Base-by-base conservation (phyloP, 1,284 basidiomycete genomes). In the Ustilago tritici region DNA sequence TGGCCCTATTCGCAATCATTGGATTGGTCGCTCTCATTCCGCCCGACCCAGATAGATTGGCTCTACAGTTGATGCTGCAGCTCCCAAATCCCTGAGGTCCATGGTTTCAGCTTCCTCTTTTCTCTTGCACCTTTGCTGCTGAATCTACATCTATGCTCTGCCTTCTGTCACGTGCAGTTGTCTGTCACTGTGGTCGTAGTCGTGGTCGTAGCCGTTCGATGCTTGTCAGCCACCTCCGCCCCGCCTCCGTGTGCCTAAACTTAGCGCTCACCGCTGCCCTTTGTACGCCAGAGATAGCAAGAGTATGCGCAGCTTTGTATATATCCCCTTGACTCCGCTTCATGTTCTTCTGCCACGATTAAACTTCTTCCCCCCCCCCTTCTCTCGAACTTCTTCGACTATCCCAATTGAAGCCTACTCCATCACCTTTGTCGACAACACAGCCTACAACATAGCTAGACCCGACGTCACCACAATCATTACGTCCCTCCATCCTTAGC, bases 321-420 rank as follows among this genome's bases (percentile, higher is more conserved):
- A 68, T 62, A 68, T 58, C 56, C 60, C 50, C 38, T n/a, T 19
- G 28, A 62, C 56, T 59, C 56, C 61, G 61, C 56, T 41, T 50
- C 12, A 14, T 43, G 10, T 23, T 32, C n/a, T 12, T 28, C 34
- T 36, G 62, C 62, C 62, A 53, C 55, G 49, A 32, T 15, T 28
- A 52, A 28, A 28, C 23, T n/a, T 19, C n/a, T 19, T 31, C 34
- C 15, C n/a, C 41, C 19, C 19, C 8, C 47, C 53, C 17, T 36
- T 35, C 12, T 41, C 46, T 41, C 32, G 6, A 19, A 38, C 54
- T n/a, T 41, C 46, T 41, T 38, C 11, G 34, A 38, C 47, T 52
- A 6, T 17, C 38, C 36, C 41, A 47, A 35, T 23, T 4, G 11
- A n/a, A 60, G 23, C 19, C 11, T 50, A n/a, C 28, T 49, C 23